Conservation (phyloP, 306 rosid species). For the Malus orientalis region DNA sequence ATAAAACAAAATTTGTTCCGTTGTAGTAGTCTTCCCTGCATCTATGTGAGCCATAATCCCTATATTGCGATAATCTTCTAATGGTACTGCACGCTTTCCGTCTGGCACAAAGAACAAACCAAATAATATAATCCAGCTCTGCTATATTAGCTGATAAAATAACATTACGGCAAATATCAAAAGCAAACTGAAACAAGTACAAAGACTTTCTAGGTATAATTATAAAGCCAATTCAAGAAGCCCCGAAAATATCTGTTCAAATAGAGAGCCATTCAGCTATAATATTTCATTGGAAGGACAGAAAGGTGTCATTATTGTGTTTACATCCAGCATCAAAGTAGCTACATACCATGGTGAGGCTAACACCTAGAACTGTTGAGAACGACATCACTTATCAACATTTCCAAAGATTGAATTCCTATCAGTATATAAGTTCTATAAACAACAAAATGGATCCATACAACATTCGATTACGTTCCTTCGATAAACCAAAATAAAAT, state of each 20-base stretch:
- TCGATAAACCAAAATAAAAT: not conserved
- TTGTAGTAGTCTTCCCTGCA: slow-evolving; percentile 94
- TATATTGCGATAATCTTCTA: slow-evolving; percentile 82
- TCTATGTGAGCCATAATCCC: slow-evolving; percentile 99
- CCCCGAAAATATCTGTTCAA: not conserved
- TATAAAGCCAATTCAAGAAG: not conserved
- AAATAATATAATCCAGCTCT: slow-evolving; percentile 9
- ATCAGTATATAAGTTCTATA: not conserved
- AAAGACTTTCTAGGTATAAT: not conserved
- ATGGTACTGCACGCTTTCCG: slow-evolving; percentile 46
- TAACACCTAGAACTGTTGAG: not conserved
- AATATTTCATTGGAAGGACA: not conserved
- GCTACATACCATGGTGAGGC: not conserved
- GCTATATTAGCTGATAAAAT: slow-evolving; percentile 2
- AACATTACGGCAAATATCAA: not conserved
- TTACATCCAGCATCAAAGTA: not conserved
- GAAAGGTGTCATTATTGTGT: not conserved
- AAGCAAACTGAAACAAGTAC: not conserved
- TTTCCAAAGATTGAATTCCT: not conserved
- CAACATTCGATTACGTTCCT: not conserved
- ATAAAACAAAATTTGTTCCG: slow-evolving; percentile 73
- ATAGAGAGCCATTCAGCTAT: not conserved
- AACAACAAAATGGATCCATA: not conserved
- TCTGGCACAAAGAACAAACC: slow-evolving; percentile 22
- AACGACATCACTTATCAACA: not conserved